Evolutionary conservation across 2,329 filamentous ascomycete species (phyloP), one percentile per base, ranked within the genome.

Genomic region (Cladophialophora yegresii): DNA sequence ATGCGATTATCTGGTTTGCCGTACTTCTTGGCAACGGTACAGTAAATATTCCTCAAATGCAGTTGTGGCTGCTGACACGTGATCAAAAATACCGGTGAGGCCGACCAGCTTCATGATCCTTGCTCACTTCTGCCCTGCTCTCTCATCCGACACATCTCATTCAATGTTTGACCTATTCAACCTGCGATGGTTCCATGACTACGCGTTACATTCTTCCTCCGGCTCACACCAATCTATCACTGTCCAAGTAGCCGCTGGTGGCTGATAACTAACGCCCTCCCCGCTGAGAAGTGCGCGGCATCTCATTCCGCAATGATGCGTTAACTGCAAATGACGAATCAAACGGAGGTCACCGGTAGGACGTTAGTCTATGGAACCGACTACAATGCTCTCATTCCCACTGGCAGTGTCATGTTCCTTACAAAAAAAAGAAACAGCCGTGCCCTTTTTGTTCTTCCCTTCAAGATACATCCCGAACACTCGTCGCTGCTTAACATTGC

Each of bases 251-350:
- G 5, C 5, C 36, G 8, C 16, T 8, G 36, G n/a, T 16, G n/a
- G 36, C 16, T 43, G 36, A 43, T 43, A 43, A 43, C 36, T 10
- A 30, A 28, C 51, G 12, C 23, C 23, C 26, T 23, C n/a, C 6
- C 32, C 50, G 58, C 43, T 23, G 54, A 56, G 54, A 56, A 56
- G 54, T 56, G 54, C 54, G 54, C 20, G 33, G 54, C 20, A 28
- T 56, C 4, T 45, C 33, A 12, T 43, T 45, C 54, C 32, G 47
- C 47, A 28, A 43, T n/a, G 20, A 50, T 26, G 12, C 13, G 8
- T 43, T 6, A 56, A 26, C 54, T 40, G 33, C 22, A 36, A 36
- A 8, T 22, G 10, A 40, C 33, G 16, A 56, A 56, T 45, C 32
- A 56, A 16, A 23, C 26, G 26, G 26, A 28, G 26, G 26, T 28